phyloP scores from a whole-genome alignment of 108 stramenopile species.

The Stephanodiscus triporus region DNA sequence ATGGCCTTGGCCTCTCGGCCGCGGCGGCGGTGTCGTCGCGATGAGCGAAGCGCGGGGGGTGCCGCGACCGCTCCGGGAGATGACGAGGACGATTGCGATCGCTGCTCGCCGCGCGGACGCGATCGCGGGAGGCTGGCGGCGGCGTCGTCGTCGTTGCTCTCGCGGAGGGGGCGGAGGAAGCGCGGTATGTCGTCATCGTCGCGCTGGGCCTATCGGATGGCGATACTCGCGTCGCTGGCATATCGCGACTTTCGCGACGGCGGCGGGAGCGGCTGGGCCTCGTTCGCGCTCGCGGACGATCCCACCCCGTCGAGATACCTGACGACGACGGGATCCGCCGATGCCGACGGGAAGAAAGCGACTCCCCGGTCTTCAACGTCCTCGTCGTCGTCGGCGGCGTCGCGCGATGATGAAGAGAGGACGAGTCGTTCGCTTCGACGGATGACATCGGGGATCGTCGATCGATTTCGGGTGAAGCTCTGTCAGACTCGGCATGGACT shows the following conservation, averaged over 20 bases:
- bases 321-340: background rate
- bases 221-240: slow-evolving; percentile 43
- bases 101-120: too few relatives aligned
- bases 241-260: slow-evolving; percentile 55
- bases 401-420: background rate
- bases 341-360: background rate
- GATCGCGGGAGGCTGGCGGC: too few relatives aligned
- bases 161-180: background rate
- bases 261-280: background rate
- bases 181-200: slow-evolving; percentile 1
- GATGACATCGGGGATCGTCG: background rate
- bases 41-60: too few relatives aligned
- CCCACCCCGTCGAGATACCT: slow-evolving; percentile 5
- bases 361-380: background rate
- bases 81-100: too few relatives aligned
- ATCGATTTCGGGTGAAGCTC: slow-evolving; percentile 8
- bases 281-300: slow-evolving; percentile 15
- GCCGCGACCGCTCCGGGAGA: too few relatives aligned
- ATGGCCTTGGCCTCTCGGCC: too few relatives aligned
- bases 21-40: too few relatives aligned
- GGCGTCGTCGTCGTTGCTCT: too few relatives aligned
- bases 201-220: slow-evolving; percentile 51
- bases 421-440: background rate
- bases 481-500: slow-evolving; percentile 3
- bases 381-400: too few relatives aligned